Conservation (phyloP, 306 rosid species). For the Styphnolobium japonicum region DNA sequence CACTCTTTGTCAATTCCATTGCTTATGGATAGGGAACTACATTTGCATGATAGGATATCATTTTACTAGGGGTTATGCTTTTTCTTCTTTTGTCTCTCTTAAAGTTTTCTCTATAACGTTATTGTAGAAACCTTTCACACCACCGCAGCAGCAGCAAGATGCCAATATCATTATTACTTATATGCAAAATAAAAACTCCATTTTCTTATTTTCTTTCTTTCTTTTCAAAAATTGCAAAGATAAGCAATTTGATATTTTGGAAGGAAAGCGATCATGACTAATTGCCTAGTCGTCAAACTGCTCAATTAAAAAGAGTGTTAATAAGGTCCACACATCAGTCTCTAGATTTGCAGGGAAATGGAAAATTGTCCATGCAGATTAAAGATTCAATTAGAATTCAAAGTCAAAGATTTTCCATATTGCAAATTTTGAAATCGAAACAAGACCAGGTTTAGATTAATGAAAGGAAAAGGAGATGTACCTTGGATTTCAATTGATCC, state of each 20-base stretch:
- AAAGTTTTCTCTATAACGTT: too few relatives aligned
- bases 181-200: not conserved
- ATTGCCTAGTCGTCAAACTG: not conserved
- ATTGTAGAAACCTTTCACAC: too few relatives aligned
- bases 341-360: not conserved
- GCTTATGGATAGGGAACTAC: not conserved
- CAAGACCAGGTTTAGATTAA: not conserved
- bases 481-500: slow-evolving; percentile 32
- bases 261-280: not conserved
- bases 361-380: not conserved
- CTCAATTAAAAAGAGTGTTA: not conserved
- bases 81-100: too few relatives aligned
- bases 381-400: not conserved
- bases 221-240: not conserved
- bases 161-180: not conserved
- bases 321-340: not conserved
- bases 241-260: not conserved
- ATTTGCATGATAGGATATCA: not conserved
- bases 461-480: not conserved
- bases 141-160: not conserved
- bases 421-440: not conserved
- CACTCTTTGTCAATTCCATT: not conserved
- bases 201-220: not conserved
- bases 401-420: not conserved
- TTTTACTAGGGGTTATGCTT: not conserved